Base-by-base conservation (phyloP, 352 stramenopile genomes). In the Elongisporangium undulatum region DNA sequence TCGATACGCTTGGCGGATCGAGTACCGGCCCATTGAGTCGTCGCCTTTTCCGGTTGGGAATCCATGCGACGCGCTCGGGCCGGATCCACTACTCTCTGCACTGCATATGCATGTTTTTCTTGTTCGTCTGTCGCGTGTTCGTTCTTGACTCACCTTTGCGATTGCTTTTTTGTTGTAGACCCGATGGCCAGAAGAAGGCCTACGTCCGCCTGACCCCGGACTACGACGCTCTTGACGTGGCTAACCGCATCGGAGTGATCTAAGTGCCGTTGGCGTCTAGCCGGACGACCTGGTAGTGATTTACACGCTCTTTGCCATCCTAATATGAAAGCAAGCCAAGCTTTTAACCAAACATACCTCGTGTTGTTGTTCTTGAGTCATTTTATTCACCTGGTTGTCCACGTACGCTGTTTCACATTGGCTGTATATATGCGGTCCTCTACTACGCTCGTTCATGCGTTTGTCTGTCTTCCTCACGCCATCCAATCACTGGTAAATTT, bases 221-320 rank as follows among this genome's bases (percentile, higher is more conserved):
- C 79, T 98, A 98, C 81, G 98, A 99, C 90, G 98, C 98, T 57
- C 89, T 99, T 74, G 98, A 99, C 88, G 96, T 99, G 78, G 98
- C 98, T 63, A 99, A 99, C 92, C 94, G 96, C 79, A 99, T 99
- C 83, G 97, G 97, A 79, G 98, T 99, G 69, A 99, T 99, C 90
- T 99, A 99, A 99, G 74, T 67, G 63, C 20, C 64, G 54, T 65
- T 58, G 54, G 24, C 12, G 50, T 64, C n/a, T 29, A 58, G 48
- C n/a, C 51, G 21, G 62, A 57, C 54, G 10, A 20, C 15, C n/a
- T 51, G 26, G 59, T 45, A 12, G 38, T 53, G n/a, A 19, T 65
- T 45, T 50, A 53, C 22, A 49, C 52, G 52, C 58, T 57, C 58
- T 63, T 53, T 58, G 58, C 52, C 50, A 56, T 61, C 56, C 19